Evolutionary conservation across 108 stramenopile species (phyloP).

Genomic region (Cyclotella cryptica): DNA sequence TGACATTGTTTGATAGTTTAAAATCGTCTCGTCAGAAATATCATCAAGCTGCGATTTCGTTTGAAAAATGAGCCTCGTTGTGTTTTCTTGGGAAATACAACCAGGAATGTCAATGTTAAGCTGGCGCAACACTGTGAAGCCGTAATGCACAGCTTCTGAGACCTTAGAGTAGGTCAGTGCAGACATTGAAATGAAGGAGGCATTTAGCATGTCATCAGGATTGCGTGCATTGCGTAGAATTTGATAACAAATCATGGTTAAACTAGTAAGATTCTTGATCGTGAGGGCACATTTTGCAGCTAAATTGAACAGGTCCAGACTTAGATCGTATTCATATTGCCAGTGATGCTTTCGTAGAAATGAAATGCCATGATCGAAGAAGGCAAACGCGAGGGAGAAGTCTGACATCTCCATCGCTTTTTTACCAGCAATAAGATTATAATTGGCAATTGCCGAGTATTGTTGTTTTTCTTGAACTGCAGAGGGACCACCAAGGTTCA

Average conservation of each 20-base stretch:
- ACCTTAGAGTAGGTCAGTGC: background rate
- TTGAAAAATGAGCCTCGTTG: background rate
- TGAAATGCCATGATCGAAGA: slow-evolving; percentile 35
- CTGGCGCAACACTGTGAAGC: background rate
- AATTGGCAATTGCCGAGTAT: slow-evolving; percentile 14
- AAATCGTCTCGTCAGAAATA: background rate
- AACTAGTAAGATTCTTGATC: background rate
- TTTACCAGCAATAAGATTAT: slow-evolving; percentile 34
- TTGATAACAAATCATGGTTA: slow-evolving; percentile 6
- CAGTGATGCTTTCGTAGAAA: slow-evolving; percentile 30
- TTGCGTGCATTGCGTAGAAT: background rate
- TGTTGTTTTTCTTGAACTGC: slow-evolving; percentile 4
- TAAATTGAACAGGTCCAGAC: slow-evolving; percentile 23
- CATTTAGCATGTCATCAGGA: slow-evolving; percentile 21
- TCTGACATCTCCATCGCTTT: slow-evolving; percentile 34
- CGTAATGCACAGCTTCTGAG: background rate
- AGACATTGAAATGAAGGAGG: background rate
- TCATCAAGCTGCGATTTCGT: slow-evolving; percentile 4
- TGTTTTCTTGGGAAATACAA: background rate
- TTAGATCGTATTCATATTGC: slow-evolving; percentile 20
- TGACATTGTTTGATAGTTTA: background rate
- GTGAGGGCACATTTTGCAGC: slow-evolving; percentile 21
- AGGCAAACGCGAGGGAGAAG: slow-evolving; percentile 4
- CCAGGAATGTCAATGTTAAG: background rate
- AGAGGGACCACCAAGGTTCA: background rate